phyloP scores from a whole-genome alignment of 1,139 yeast genomes.

The Zygosaccharomyces pseudobailii region DNA sequence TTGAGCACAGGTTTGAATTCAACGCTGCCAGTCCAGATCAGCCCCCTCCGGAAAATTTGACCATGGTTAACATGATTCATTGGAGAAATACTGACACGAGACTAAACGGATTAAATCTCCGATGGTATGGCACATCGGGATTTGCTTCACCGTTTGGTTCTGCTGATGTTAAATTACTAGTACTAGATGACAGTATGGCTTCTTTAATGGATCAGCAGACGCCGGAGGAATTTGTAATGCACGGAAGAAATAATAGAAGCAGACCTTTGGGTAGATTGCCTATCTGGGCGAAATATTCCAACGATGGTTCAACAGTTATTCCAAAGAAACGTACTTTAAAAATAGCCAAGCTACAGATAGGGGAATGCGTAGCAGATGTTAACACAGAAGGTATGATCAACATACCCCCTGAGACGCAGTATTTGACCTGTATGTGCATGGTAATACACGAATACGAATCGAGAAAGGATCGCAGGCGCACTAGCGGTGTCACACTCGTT shows the following conservation, averaged over 20 bases:
- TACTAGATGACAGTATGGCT: constrained; percentile 33
- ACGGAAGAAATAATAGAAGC: constrained; percentile 7
- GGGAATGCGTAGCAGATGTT: constrained; percentile 20
- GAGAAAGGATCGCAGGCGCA: constrained; percentile 27
- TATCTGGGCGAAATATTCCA: constrained; percentile 31
- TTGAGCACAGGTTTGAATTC: constrained; percentile 25
- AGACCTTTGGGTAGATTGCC: constrained; percentile 28
- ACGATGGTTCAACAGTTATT: constrained; percentile 26
- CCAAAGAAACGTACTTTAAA: constrained; percentile 33
- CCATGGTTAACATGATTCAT: constrained; percentile 22
- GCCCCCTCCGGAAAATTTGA: constrained; percentile 8
- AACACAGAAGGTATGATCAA: constrained; percentile 18
- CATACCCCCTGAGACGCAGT: constrained; percentile 33
- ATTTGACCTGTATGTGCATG: constrained; percentile 36
- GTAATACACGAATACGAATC: constrained; percentile 33
- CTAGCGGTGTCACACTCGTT: constrained; percentile 4
- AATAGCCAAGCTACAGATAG: constrained; percentile 32
- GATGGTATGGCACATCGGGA: constrained; percentile 34
- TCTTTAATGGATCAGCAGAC: constrained; percentile 25
- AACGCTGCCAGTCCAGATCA: constrained; percentile 5
- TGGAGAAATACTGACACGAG: constrained; percentile 27
- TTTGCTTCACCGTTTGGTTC: constrained; percentile 33
- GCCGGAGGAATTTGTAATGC: constrained; percentile 13
- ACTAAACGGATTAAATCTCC: constrained; percentile 21
- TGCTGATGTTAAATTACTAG: constrained; percentile 26